Conservation (phyloP, 164 flowering plant species). For the Tetrastigma voinierianum region DNA sequence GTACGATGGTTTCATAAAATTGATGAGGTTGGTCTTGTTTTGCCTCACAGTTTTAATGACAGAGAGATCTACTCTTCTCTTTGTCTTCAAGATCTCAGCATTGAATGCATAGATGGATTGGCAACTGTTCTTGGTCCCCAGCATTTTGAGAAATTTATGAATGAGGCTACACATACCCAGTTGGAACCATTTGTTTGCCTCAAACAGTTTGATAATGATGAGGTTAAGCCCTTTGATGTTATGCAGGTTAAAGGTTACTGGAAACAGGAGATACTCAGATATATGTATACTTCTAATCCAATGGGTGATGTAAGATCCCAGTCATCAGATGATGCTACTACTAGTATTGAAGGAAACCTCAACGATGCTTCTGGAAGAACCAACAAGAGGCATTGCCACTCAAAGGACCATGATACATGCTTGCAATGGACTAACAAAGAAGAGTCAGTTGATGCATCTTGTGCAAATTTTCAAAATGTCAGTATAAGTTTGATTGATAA, state of each 20-base stretch:
- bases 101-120: slow-evolving; percentile 94
- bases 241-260: slow-evolving; percentile 77
- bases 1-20: slow-evolving; percentile 97
- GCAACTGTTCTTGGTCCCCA: slow-evolving; percentile 77
- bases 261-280: slow-evolving; percentile 63
- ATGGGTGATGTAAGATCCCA: slow-evolving; percentile 13
- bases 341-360: slow-evolving; percentile 13
- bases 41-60: slow-evolving; percentile 71
- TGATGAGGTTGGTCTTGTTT: slow-evolving; percentile 87
- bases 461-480: slow-evolving; percentile 11
- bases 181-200: slow-evolving; percentile 64
- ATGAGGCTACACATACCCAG: slow-evolving; percentile 31
- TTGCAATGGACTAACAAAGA: slow-evolving; percentile 1
- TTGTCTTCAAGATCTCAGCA: slow-evolving; percentile 91
- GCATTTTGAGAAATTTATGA: slow-evolving; percentile 60
- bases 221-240: slow-evolving; percentile 64
- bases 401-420: slow-evolving; percentile 20
- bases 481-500: slow-evolving; percentile 4
- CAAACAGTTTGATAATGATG: slow-evolving; percentile 63
- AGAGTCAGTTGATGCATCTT: slow-evolving; percentile 9
- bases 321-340: slow-evolving; percentile 15
- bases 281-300: slow-evolving; percentile 25
- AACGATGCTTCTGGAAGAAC: slow-evolving; percentile 23
- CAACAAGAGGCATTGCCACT: slow-evolving; percentile 41
- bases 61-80: slow-evolving; percentile 96